These are phyloP conservation scores for Saccharomyces kudriavzevii DNA, from an alignment of 805 yeast species.

Conservation along the genomic window DNA sequence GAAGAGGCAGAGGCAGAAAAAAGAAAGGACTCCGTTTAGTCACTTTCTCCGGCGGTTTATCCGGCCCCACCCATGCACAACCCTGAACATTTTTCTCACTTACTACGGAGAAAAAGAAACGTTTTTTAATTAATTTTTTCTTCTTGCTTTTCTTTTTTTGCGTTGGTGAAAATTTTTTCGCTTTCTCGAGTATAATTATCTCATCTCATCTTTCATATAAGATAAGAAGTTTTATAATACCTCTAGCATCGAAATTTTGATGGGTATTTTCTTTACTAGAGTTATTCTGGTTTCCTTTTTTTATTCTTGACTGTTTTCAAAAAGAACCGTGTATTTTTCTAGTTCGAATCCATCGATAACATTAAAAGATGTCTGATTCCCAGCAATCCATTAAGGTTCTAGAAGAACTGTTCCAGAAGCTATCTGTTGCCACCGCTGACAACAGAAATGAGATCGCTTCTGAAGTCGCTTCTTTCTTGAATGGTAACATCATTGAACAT, in stretches of 20 bases:
- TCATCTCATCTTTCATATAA: constrained; percentile 7
- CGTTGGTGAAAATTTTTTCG: constrained; percentile 8
- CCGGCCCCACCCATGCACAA: neutral
- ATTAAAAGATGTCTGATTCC: constrained; percentile 37
- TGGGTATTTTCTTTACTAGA: neutral
- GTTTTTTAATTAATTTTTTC: constrained; percentile 2
- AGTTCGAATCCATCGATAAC: constrained; percentile 12
- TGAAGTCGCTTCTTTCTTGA: constrained; percentile 86
- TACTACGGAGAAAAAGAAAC: neutral
- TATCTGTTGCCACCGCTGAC: constrained; percentile 80
- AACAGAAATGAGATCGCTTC: constrained; percentile 78
- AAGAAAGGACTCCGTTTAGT: neutral
- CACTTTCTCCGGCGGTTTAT: neutral
- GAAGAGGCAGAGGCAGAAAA: neutral
- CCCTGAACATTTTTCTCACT: neutral
- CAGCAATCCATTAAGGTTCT: constrained; percentile 61
- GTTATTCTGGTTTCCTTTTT: constrained; percentile 1
- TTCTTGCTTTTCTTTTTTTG: neutral
- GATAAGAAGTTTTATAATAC: constrained; percentile 1
- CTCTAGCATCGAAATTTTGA: constrained; percentile 1
- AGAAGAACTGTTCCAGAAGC: constrained; percentile 85
- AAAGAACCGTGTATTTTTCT: constrained; percentile 8
- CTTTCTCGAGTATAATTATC: constrained; percentile 5
- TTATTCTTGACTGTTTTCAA: neutral
- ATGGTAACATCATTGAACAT: constrained; percentile 96